phyloP scores from a whole-genome alignment of 345 rosid genomes.

The Populus tremula region DNA sequence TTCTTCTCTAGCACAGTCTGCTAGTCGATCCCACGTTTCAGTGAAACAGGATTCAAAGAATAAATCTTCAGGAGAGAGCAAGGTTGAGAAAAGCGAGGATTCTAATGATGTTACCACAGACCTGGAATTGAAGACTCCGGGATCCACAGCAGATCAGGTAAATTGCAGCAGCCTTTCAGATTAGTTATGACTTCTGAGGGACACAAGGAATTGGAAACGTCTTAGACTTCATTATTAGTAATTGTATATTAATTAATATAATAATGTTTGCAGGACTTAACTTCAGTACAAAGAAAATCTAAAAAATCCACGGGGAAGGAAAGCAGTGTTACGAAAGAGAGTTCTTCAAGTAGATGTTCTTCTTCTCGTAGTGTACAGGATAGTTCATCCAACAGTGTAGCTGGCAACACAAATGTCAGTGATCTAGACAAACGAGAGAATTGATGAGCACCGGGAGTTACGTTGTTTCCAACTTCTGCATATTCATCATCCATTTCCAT shows the following conservation, averaged over 20 bases:
- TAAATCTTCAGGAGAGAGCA: conserved; percentile 60
- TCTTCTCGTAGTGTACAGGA: conserved; percentile 66
- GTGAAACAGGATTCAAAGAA: conserved; percentile 45
- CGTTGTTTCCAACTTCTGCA: conserved; percentile 6
- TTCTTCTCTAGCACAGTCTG: conserved; percentile 38
- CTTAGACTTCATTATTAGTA: neutral
- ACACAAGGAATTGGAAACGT: neutral
- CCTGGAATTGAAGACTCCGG: conserved; percentile 86
- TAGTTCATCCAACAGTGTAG: conserved; percentile 72
- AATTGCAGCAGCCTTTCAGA: conserved; percentile 4
- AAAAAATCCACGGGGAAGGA: conserved; percentile 46
- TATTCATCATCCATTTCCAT: neutral
- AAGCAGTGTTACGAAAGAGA: conserved; percentile 39
- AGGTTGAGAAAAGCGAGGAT: conserved; percentile 46
- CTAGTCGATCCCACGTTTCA: conserved; percentile 38
- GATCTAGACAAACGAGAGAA: conserved; percentile 20
- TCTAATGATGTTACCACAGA: conserved; percentile 73
- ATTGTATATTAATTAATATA: neutral
- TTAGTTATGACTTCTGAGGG: conserved; percentile 5
- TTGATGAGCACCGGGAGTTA: neutral
- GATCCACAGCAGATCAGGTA: conserved; percentile 71
- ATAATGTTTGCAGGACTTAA: conserved; percentile 45
- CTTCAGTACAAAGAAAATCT: conserved; percentile 45
- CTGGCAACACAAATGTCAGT: conserved; percentile 43
- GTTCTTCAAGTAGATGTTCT: conserved; percentile 66